Base-by-base conservation (phyloP, 192 early-diverging fungal genomes). In the Radiomyces spectabilis region DNA sequence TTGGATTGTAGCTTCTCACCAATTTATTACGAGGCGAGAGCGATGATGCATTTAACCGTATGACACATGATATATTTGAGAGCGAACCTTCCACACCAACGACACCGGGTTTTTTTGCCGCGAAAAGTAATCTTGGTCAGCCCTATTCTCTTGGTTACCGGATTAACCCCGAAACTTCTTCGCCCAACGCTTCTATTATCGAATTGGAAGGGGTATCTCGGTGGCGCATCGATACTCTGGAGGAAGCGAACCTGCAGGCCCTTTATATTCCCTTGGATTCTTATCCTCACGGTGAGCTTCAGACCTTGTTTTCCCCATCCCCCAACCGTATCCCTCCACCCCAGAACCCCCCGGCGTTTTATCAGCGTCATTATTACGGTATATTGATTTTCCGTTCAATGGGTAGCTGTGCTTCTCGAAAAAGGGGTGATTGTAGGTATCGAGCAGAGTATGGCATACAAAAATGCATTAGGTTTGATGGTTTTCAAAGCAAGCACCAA, bases 361-460 rank as follows among this genome's bases (percentile, higher is more conserved):
- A n/a, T n/a, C n/a, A n/a, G n/a, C n/a, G n/a, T n/a, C n/a, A n/a
- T n/a, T n/a, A n/a, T n/a, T n/a, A n/a, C n/a, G n/a, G n/a, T n/a
- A n/a, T n/a, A n/a, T n/a, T n/a, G n/a, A n/a, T n/a, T n/a, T n/a
- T n/a, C n/a, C n/a, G n/a, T n/a, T n/a, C n/a, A n/a, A n/a, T n/a
- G n/a, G 18, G 15, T 69, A 89, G 88, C 84, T 5, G 75, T 93
- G 21, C 45, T 85, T 24, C 69, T 90, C 35, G 70, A 82, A 5
- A 74, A 83, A 60, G 89, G 89, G 9, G 71, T 92, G 7, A 65
- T 90, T 51, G 74, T 86, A 37, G 90, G 90, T 16, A 68, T 90
- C n/a, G 80, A 89, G 30, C 82, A 85, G 41, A 78, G 72, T 26
- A 72, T 86, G 33, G 72, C 73, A 6, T 58, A 77, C 15, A 72